A percentile compares a stretch with the other conserved stretches of the same genome.
phyloP scores from a whole-genome alignment of 139 green algal species.

The Picochlorum sp. region DNA sequence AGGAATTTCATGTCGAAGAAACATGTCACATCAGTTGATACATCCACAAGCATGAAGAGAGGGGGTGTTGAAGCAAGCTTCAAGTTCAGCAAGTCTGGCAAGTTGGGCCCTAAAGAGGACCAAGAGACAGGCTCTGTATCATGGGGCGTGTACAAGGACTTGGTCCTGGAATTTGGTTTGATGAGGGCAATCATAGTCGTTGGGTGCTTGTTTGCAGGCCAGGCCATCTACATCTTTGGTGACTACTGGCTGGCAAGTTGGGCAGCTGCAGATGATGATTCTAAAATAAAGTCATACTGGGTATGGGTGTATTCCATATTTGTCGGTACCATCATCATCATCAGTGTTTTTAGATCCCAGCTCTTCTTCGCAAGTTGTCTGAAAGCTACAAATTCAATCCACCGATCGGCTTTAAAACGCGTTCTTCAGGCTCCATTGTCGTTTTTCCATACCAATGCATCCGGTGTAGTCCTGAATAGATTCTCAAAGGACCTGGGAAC shows the following conservation, averaged over 20 bases:
- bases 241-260: constrained; percentile 63
- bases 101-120: constrained; percentile 27
- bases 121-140: constrained; percentile 39
- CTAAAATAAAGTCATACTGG: constrained; percentile 29
- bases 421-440: constrained; percentile 67
- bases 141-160: constrained; percentile 47
- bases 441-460: constrained; percentile 93
- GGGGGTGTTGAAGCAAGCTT: background rate
- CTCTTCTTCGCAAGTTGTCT: constrained; percentile 58
- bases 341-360: constrained; percentile 32
- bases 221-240: constrained; percentile 45
- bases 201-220: constrained; percentile 44
- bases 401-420: constrained; percentile 41
- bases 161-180: background rate
- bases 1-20: background rate
- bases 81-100: constrained; percentile 5
- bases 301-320: constrained; percentile 53
- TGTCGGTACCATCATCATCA: constrained; percentile 30
- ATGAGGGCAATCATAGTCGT: background rate
- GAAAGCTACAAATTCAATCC: constrained; percentile 38
- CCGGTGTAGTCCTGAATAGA: constrained; percentile 84
- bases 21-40: background rate
- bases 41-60: constrained; percentile 2
- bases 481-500: constrained; percentile 66
- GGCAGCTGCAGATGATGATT: constrained; percentile 18